phyloP scores from a whole-genome alignment of 106 monocot genomes.

The Dactylorhiza incarnata region DNA sequence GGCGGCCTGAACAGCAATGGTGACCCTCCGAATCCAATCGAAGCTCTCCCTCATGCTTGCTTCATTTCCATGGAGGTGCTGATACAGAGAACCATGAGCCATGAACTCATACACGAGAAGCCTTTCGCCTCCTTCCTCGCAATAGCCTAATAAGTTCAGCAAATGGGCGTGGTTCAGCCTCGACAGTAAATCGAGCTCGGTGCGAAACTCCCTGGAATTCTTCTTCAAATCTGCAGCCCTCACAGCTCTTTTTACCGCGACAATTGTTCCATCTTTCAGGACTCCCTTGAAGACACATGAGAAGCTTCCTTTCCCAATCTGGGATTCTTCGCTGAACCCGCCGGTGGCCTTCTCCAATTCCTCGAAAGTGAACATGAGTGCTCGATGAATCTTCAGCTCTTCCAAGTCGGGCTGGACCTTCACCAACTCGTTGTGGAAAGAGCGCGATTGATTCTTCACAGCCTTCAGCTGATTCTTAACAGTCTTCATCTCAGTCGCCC shows the following conservation, averaged over 20 bases:
- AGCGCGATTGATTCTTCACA: conserved; percentile 13
- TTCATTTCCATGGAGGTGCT: conserved; percentile 85
- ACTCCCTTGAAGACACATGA: conserved; percentile 95
- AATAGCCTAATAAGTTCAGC: conserved; percentile 85
- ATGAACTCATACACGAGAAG: conserved; percentile 98
- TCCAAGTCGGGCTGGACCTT: conserved; percentile 52
- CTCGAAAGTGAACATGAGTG: conserved; percentile 71
- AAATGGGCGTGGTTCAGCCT: conserved; percentile 94
- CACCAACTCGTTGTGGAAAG: conserved; percentile 46
- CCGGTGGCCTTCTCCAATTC: conserved; percentile 82
- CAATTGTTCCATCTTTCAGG: conserved; percentile 72
- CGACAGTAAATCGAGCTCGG: conserved; percentile 86
- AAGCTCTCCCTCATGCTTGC: conserved; percentile 38
- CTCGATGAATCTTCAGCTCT: conserved; percentile 68
- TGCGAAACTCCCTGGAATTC: conserved; percentile 86
- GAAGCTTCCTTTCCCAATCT: conserved; percentile 90
- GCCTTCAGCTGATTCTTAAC: conserved; percentile 10
- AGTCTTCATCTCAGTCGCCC: conserved; percentile 13
- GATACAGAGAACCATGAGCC: conserved; percentile 95
- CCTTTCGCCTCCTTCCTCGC: conserved; percentile 90
- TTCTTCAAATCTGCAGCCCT: conserved; percentile 53
- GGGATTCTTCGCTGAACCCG: conserved; percentile 78
- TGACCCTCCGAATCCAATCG: conserved; percentile 81
- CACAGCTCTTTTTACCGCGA: conserved; percentile 85
- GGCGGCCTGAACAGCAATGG: conserved; percentile 94